Evolutionary conservation across 768 basidiomycete genomes (phyloP).

Genomic region (Tricholoma flavovirens): DNA sequence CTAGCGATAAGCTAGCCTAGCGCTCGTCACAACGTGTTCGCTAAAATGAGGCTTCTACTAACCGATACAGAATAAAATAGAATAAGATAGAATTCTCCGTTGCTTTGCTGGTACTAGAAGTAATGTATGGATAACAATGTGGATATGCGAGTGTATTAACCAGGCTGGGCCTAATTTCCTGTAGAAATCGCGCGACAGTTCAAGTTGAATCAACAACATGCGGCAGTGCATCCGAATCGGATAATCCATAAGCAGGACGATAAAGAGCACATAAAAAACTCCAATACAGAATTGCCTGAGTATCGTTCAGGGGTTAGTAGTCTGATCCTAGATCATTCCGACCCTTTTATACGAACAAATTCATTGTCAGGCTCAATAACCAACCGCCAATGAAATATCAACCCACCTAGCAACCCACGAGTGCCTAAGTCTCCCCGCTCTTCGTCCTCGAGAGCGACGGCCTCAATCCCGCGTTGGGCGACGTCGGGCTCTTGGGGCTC

Average conservation of each 20-base stretch:
- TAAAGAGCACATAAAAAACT: neutral
- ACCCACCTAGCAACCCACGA: neutral
- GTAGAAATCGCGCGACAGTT: neutral
- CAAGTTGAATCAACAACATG: neutral
- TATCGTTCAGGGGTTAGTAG: neutral
- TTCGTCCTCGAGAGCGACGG: constrained; percentile 24
- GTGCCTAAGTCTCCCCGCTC: constrained; percentile 4
- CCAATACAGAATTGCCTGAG: neutral
- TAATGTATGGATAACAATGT: constrained; percentile 1
- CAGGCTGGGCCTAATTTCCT: neutral
- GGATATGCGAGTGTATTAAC: constrained; percentile 2
- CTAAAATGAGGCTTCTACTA: neutral
- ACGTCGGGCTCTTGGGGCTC: constrained; percentile 13
- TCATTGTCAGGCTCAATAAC: neutral
- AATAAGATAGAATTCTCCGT: neutral
- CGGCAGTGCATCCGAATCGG: neutral
- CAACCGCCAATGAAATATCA: neutral
- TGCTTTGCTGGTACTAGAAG: constrained; percentile 2
- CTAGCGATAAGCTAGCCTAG: neutral
- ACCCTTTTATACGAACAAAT: neutral
- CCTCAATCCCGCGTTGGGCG: constrained; percentile 7
- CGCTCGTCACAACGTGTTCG: neutral
- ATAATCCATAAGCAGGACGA: neutral
- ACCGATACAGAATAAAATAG: constrained; percentile 1
- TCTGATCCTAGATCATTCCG: neutral